Evolutionary conservation across 371 early-diverging fungal genomes (phyloP), one percentile per base, ranked within the genome.

Genomic region (Rhizopus sp.): DNA sequence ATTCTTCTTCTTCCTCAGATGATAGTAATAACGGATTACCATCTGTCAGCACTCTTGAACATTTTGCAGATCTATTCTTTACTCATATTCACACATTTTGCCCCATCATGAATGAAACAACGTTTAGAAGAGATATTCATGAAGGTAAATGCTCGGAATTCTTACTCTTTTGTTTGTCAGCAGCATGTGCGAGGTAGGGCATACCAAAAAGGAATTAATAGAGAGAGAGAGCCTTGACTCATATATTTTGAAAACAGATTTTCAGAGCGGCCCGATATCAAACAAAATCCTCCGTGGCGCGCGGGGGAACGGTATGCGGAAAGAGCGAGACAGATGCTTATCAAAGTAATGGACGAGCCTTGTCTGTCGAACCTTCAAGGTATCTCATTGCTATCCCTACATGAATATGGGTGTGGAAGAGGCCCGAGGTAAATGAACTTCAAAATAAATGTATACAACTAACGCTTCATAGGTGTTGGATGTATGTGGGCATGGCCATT

Each of bases 401-500:
- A 84, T 66, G 84, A 83, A 40, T 84, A 77, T 57, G 87, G 88
- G 1, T 79, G 82, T 54, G 82, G 81, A 5, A 55, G 83, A 51
- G 85, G 84, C 7, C 83, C 86, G 32, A 75, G 82, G 54, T 66
- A 63, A 46, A 38, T n/a, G 30, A 13, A 29, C 3, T 30, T 2
- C 23, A 23, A 23, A 23, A 23, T 23, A 23, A 23, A 23, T 23
- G 23, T 32, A 23, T n/a, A 12, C 3, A 7, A 37, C 17, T 32
- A n/a, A 37, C 39, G 3, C n/a, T 12, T 37, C 3, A 29, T 38
- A 77, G 84, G 41, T 77, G 84, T 8, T 88, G 87, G 87, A 85
- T 86, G 86, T 87, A 81, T 73, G 72, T 73, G 5, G 87, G 87
- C n/a, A 83, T 87, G 75, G 85, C 86, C 2, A 73, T 80, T 10